Conservation (phyloP, 306 rosid species). For the Castanea crenata region DNA sequence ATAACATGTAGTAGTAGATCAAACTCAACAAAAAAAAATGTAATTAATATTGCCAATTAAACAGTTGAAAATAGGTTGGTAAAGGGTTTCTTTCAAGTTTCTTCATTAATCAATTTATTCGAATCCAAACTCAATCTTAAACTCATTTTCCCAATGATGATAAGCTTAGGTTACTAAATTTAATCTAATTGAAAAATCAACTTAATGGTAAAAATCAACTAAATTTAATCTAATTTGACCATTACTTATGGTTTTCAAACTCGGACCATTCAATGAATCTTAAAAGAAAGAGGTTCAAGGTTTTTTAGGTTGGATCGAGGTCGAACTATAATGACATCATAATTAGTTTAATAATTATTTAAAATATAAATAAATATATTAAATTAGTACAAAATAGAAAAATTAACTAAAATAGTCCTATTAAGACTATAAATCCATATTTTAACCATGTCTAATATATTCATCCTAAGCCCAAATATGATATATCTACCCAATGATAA, state of each 20-base stretch:
- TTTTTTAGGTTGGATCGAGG: too few species aligned
- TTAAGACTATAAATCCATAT: too few species aligned
- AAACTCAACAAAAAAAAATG: neutral
- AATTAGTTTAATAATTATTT: too few species aligned
- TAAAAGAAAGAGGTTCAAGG: too few species aligned
- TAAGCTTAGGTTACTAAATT: neutral
- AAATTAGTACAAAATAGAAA: too few species aligned
- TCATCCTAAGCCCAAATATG: too few species aligned
- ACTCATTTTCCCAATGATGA: neutral
- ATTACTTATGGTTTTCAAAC: neutral
- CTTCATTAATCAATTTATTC: neutral
- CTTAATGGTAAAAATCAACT: too few species aligned
- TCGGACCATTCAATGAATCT: rapidly evolving
- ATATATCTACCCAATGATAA: too few species aligned
- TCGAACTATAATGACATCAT: too few species aligned
- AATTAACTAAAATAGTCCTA: too few species aligned
- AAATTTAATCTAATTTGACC: neutral
- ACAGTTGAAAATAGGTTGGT: neutral
- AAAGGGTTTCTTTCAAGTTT: neutral
- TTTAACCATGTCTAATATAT: too few species aligned
- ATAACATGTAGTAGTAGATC: neutral
- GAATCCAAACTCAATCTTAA: neutral
- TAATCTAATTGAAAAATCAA: neutral
- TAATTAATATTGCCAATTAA: neutral
- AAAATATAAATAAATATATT: too few species aligned